Evolutionary conservation across 1,284 basidiomycete genomes (phyloP).

Genomic region (Ceratobasidium papillatum): DNA sequence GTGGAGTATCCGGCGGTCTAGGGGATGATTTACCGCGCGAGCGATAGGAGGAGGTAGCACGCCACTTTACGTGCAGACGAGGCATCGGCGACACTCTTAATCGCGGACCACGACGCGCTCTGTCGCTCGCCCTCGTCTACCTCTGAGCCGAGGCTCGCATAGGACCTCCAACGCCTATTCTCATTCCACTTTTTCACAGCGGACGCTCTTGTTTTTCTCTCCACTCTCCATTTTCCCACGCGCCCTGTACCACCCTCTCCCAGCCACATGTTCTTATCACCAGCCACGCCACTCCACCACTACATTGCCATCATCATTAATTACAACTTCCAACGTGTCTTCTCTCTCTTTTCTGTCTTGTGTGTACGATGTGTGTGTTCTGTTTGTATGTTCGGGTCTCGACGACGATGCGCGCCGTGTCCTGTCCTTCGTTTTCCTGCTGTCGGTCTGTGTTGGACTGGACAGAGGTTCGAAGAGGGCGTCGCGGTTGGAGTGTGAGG

Average conservation of each 20-base stretch:
- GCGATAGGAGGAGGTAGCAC: constrained; percentile 37
- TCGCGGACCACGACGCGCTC: too few relatives aligned
- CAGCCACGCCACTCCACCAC: constrained; percentile 33
- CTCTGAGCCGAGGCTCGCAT: background rate
- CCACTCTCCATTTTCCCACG: constrained; percentile 9
- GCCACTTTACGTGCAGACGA: background rate
- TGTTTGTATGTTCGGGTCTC: background rate
- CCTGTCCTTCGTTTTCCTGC: constrained; percentile 29
- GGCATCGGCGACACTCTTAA: too few relatives aligned
- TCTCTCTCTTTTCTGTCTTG: background rate
- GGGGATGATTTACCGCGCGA: constrained; percentile 22
- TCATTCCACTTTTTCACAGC: constrained; percentile 15
- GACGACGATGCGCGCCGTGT: background rate
- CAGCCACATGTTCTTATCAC: background rate
- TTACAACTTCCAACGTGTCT: background rate
- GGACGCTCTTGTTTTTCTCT: constrained; percentile 28
- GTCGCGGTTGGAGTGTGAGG: constrained; percentile 14
- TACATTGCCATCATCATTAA: constrained; percentile 30
- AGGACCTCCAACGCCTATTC: background rate
- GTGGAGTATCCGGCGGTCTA: constrained; percentile 12
- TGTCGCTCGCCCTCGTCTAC: background rate
- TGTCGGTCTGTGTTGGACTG: constrained; percentile 4
- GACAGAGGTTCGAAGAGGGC: constrained; percentile 34
- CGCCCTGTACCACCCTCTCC: constrained; percentile 10
- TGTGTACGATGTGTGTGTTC: constrained; percentile 10